These are phyloP conservation scores for Atalantia buxifolia DNA, from an alignment of 345 rosid genomes.

Conservation along the genomic window DNA sequence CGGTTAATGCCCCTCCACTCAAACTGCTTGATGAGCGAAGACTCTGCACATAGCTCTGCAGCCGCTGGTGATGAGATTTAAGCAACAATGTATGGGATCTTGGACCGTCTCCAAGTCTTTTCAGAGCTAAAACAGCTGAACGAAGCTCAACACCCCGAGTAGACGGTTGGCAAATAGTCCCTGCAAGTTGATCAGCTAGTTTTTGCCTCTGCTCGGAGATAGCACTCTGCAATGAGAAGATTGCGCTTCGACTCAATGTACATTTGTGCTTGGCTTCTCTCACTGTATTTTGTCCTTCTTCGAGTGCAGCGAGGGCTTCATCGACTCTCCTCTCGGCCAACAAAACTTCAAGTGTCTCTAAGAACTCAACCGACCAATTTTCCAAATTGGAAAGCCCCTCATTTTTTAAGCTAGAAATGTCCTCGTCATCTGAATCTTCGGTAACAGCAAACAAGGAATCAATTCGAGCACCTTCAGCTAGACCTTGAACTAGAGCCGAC, in stretches of 20 bases:
- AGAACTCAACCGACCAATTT: conserved; percentile 55
- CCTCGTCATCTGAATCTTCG: conserved; percentile 50
- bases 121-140: conserved; percentile 59
- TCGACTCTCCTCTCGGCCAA: conserved; percentile 81
- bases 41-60: conserved; percentile 51
- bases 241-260: conserved; percentile 38
- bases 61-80: conserved; percentile 55
- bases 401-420: conserved; percentile 32
- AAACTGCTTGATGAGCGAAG: conserved; percentile 50
- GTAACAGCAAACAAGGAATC: conserved; percentile 47
- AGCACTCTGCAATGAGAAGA: conserved; percentile 39
- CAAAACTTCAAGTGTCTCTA: conserved; percentile 73
- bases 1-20: conserved; percentile 54
- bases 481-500: conserved; percentile 74
- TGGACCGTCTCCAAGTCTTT: conserved; percentile 77
- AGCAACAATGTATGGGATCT: conserved; percentile 77
- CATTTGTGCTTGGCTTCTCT: conserved; percentile 38
- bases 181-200: conserved; percentile 74
- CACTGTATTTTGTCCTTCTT: conserved; percentile 59
- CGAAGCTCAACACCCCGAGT: conserved; percentile 72
- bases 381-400: conserved; percentile 47
- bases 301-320: conserved; percentile 72
- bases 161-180: conserved; percentile 57
- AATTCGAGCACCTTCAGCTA: conserved; percentile 60
- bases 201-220: conserved; percentile 62